Conservation (phyloP, 1,139 yeast species). For the Sugiyamaella japonica region DNA sequence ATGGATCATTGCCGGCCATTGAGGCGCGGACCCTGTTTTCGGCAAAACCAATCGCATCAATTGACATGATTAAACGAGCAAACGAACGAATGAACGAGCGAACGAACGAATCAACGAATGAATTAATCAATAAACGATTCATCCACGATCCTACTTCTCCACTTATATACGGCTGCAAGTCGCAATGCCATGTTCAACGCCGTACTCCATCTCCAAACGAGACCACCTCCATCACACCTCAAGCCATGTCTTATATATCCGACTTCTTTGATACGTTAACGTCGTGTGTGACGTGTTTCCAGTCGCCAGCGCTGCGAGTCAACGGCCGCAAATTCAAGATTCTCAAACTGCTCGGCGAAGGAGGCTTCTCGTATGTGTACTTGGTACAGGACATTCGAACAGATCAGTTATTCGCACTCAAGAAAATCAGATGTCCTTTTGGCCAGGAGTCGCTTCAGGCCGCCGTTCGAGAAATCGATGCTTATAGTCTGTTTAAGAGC, state of each 20-base stretch:
- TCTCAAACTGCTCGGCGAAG: constrained; percentile 78
- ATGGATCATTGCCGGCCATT: constrained; percentile 38
- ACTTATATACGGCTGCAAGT: no score
- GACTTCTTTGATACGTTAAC: constrained; percentile 37
- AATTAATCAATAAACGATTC: not conserved
- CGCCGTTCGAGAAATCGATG: constrained; percentile 76
- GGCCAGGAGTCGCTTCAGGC: constrained; percentile 71
- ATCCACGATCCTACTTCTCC: no score
- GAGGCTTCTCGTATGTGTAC: constrained; percentile 89
- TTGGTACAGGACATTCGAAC: constrained; percentile 56
- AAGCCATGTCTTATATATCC: constrained; percentile 27
- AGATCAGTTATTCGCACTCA: constrained; percentile 65
- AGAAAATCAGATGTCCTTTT: constrained; percentile 83
- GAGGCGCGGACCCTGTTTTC: constrained; percentile 28
- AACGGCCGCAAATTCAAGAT: constrained; percentile 47
- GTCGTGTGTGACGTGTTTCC: constrained; percentile 43
- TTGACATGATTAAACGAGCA: not conserved
- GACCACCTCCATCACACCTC: not conserved
- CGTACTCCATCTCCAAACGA: not conserved
- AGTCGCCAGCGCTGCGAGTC: constrained; percentile 40
- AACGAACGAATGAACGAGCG: not conserved
- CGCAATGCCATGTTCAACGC: not conserved
- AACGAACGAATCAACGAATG: not conserved
- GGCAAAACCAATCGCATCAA: constrained; percentile 13
- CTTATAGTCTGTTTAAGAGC: constrained; percentile 66